A percentile compares a stretch with the other conserved stretches of the same genome.
Conservation (phyloP, 2,329 filamentous ascomycete genomes). For the Talaromyces sp. region DNA sequence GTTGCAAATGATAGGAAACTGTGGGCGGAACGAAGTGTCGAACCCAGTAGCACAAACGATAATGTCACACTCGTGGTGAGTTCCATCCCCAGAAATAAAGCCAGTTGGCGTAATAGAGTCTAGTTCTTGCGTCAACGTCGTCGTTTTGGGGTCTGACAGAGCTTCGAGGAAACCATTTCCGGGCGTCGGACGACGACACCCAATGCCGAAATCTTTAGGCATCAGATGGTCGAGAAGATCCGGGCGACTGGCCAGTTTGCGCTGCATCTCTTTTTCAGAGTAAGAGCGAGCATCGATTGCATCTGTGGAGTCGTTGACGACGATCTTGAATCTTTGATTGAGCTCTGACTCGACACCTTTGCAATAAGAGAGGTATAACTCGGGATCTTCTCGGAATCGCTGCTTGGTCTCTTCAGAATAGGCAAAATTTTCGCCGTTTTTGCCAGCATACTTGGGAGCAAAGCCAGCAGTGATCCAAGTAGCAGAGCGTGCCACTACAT, state of each 20-base stretch:
- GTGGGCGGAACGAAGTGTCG: slow-evolving; percentile 34
- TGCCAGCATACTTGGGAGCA: not conserved
- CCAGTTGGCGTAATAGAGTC: not conserved
- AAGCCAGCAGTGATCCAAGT: slow-evolving; percentile 3
- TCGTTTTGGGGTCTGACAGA: not conserved
- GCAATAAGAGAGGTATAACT: not conserved
- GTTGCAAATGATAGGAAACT: slow-evolving; percentile 40
- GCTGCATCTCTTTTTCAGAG: not conserved
- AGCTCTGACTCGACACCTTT: not conserved
- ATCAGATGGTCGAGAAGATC: not conserved
- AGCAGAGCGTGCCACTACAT: not conserved
- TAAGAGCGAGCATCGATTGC: not conserved
- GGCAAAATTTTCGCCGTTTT: not conserved
- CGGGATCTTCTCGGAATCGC: not conserved
- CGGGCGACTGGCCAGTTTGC: not conserved
- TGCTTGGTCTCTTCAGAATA: slow-evolving; percentile 2
- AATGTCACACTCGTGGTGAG: slow-evolving; percentile 14
- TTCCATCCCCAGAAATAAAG: not conserved
- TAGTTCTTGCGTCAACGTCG: not conserved
- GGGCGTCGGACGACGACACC: not conserved
- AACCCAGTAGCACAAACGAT: slow-evolving; percentile 40
- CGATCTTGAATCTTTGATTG: not conserved
- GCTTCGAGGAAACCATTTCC: not conserved
- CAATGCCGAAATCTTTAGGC: not conserved
- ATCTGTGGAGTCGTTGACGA: not conserved